A percentile compares a stretch with the other conserved stretches of the same genome.
These are phyloP conservation scores for Saitoella complicata DNA, from an alignment of 805 yeast genomes.

Conservation along the genomic window DNA sequence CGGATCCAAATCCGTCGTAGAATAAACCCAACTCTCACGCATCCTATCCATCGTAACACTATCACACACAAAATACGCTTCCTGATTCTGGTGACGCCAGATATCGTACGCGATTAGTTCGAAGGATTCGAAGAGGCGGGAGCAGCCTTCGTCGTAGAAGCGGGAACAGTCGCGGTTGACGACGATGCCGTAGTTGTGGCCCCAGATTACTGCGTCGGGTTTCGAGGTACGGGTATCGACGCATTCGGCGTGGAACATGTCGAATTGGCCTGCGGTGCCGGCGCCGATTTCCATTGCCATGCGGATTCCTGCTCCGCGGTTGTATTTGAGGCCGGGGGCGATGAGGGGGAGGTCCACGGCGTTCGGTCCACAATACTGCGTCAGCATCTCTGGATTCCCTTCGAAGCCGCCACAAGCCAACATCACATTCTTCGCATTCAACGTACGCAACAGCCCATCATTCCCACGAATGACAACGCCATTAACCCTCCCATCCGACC, in stretches of 20 bases:
- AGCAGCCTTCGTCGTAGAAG: constrained; percentile 1
- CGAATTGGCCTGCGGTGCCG: constrained; percentile 1
- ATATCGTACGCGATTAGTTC: constrained; percentile 1
- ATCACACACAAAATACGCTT: not conserved
- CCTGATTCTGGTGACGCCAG: constrained; percentile 1
- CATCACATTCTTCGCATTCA: not conserved
- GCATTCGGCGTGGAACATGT: not conserved
- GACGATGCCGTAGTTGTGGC: constrained; percentile 1
- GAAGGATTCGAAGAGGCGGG: not conserved
- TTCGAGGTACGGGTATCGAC: constrained; percentile 1
- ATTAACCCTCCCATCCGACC: not conserved
- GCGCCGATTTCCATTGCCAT: constrained; percentile 1
- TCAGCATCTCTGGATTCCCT: constrained; percentile 1
- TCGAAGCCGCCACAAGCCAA: constrained; percentile 1
- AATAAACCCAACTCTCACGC: not conserved
- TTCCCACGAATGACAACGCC: not conserved
- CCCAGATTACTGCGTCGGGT: constrained; percentile 1
- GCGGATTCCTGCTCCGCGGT: not conserved
- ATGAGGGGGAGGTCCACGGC: not conserved
- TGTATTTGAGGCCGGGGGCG: constrained; percentile 1
- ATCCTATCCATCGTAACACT: not conserved
- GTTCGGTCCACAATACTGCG: not conserved
- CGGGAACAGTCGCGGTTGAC: constrained; percentile 1
- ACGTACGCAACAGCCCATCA: not conserved
- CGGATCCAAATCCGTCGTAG: not conserved